Evolutionary conservation across 2,329 filamentous ascomycete genomes (phyloP).

Genomic region (Chrysoporthe puriensis): DNA sequence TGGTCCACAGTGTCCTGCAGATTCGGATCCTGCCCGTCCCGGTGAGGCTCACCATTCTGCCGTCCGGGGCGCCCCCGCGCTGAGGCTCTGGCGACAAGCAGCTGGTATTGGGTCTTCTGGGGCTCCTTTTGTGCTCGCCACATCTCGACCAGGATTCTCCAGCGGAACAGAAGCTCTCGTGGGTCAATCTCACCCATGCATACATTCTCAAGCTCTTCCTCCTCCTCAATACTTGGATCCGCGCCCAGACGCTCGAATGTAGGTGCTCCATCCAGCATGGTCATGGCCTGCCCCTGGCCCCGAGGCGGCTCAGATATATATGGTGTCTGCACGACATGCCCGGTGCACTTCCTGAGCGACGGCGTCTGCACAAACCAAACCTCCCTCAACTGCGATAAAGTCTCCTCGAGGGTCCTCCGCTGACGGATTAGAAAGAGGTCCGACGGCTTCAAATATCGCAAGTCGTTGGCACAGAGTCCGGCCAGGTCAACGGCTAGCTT

Average conservation of each 20-base stretch:
- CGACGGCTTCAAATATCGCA: slow-evolving; percentile 13
- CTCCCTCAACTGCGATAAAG: slow-evolving; percentile 25
- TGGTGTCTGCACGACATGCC: not conserved
- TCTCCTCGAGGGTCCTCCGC: slow-evolving; percentile 27
- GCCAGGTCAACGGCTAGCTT: slow-evolving; percentile 10
- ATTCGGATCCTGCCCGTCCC: not conserved
- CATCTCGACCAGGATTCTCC: slow-evolving; percentile 16
- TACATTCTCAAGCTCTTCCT: not conserved
- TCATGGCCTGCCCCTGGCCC: not conserved
- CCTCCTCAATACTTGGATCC: slow-evolving; percentile 1
- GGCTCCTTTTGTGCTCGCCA: slow-evolving; percentile 14
- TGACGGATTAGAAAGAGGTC: slow-evolving; percentile 24
- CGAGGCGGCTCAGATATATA: not conserved
- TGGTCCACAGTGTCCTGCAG: not conserved
- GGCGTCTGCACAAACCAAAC: slow-evolving; percentile 20
- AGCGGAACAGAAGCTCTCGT: slow-evolving; percentile 23
- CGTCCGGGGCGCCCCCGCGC: not conserved
- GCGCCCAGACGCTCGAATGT: slow-evolving; percentile 9
- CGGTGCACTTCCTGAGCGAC: not conserved
- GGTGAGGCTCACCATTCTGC: not conserved
- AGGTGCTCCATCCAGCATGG: not conserved
- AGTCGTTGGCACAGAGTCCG: slow-evolving; percentile 17
- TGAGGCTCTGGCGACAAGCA: slow-evolving; percentile 6
- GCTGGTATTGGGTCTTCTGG: slow-evolving; percentile 18
- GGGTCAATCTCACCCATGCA: slow-evolving; percentile 22